These are phyloP conservation scores for Populus davidiana DNA, from an alignment of 345 rosid species.

Conservation along the genomic window DNA sequence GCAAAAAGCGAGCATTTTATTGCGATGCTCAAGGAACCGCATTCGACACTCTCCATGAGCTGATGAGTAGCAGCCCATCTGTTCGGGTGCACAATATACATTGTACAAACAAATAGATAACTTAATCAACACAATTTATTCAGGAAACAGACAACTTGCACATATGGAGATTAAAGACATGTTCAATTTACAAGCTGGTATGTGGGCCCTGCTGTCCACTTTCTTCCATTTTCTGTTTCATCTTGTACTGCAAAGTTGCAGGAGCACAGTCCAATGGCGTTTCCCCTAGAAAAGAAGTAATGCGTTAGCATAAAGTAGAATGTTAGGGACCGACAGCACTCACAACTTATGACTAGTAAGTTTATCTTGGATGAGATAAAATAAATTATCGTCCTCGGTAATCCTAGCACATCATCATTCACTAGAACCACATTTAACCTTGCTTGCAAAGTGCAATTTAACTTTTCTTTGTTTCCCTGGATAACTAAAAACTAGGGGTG, in stretches of 20 bases:
- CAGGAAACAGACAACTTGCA: constrained; percentile 15
- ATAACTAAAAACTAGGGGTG: neutral
- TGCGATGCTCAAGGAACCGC: constrained; percentile 4
- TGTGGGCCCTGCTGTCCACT: constrained; percentile 17
- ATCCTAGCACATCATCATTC: neutral
- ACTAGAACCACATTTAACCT: neutral
- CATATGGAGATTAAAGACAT: neutral
- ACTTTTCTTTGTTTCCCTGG: neutral
- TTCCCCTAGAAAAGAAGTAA: constrained; percentile 50
- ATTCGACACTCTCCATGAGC: constrained; percentile 8
- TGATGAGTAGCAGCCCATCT: neutral
- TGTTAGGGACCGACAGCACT: neutral
- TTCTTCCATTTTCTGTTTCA: constrained; percentile 61
- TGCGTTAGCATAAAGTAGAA: neutral
- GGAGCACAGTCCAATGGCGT: constrained; percentile 91
- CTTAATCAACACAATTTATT: neutral
- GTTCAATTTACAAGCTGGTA: neutral
- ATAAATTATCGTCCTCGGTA: neutral
- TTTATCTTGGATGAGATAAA: neutral
- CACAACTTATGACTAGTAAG: neutral
- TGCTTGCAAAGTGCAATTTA: neutral
- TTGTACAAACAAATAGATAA: constrained; percentile 10
- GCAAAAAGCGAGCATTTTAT: neutral
- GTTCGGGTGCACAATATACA: constrained; percentile 1
- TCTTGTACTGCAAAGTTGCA: constrained; percentile 77